These are phyloP conservation scores for Dioscorea alata DNA, from an alignment of 106 monocot species.

Conservation along the genomic window DNA sequence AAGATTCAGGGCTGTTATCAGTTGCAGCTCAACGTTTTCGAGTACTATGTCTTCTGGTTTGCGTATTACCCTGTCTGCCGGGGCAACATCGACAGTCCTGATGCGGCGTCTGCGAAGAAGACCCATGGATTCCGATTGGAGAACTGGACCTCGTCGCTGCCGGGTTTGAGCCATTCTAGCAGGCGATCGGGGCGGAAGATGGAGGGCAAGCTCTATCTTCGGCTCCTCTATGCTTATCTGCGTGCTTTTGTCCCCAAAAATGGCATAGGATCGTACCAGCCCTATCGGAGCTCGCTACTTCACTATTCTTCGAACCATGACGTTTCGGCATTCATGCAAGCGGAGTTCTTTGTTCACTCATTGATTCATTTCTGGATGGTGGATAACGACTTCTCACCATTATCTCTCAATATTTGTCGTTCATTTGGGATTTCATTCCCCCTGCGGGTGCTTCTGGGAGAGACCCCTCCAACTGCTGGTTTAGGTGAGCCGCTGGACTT, in stretches of 20 bases:
- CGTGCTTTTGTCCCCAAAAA: conserved; percentile 50
- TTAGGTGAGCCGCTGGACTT: conserved; percentile 61
- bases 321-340: conserved; percentile 30
- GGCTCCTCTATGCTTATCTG: conserved; percentile 68
- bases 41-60: conserved; percentile 95
- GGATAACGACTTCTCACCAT: conserved; percentile 86
- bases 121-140: conserved; percentile 39
- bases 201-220: conserved; percentile 53
- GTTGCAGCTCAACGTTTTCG: conserved; percentile 70
- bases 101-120: conserved; percentile 10
- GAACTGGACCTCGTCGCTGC: conserved; percentile 62
- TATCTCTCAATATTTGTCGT: conserved; percentile 31
- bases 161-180: conserved; percentile 21
- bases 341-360: conserved; percentile 76
- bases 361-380: conserved; percentile 88
- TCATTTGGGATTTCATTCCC: conserved; percentile 48
- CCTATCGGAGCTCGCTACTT: conserved; percentile 67
- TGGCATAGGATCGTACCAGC: conserved; percentile 30
- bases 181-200: conserved; percentile 33
- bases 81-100: conserved; percentile 30
- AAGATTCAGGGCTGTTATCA: conserved; percentile 22
- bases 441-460: conserved; percentile 22
- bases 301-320: conserved; percentile 53
- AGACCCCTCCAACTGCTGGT: conserved; percentile 59
- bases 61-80: conserved; percentile 77